phyloP scores from a whole-genome alignment of 2,329 filamentous ascomycete species.

The Beauveria sp. region DNA sequence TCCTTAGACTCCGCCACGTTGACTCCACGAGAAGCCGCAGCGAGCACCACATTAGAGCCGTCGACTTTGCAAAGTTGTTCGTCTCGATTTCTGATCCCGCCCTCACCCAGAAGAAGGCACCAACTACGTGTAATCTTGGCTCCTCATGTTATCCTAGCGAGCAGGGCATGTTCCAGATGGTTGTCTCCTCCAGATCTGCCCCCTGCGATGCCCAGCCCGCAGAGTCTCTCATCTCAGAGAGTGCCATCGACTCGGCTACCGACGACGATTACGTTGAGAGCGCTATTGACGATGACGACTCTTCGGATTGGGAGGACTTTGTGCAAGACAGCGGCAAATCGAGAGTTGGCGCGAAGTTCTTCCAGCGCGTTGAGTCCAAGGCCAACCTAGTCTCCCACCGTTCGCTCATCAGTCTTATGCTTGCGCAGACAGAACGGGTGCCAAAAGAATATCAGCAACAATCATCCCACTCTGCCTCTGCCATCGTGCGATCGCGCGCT shows the following conservation, averaged over 20 bases:
- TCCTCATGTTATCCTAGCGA: conserved; percentile 62
- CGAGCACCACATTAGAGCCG: conserved; percentile 86
- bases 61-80: conserved; percentile 90
- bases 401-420: conserved; percentile 82
- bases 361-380: conserved; percentile 85
- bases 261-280: conserved; percentile 69
- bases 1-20: neutral
- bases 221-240: conserved; percentile 33
- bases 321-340: conserved; percentile 64
- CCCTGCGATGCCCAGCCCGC: conserved; percentile 49
- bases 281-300: conserved; percentile 66
- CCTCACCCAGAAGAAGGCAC: conserved; percentile 57
- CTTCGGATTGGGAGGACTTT: conserved; percentile 55
- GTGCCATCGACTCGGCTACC: conserved; percentile 48
- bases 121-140: conserved; percentile 61
- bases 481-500: conserved; percentile 36
- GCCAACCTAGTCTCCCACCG: conserved; percentile 75
- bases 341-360: conserved; percentile 74
- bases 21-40: conserved; percentile 64
- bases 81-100: conserved; percentile 71
- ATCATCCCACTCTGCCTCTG: conserved; percentile 58
- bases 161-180: conserved; percentile 43
- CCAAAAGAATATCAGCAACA: conserved; percentile 57
- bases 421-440: conserved; percentile 66
- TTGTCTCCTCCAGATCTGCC: conserved; percentile 62